Percentiles rank a stretch among this genome's conserved stretches.
These are phyloP conservation scores for Fraxinus ornus DNA, from an alignment of 305 asterid genomes.

Conservation along the genomic window DNA sequence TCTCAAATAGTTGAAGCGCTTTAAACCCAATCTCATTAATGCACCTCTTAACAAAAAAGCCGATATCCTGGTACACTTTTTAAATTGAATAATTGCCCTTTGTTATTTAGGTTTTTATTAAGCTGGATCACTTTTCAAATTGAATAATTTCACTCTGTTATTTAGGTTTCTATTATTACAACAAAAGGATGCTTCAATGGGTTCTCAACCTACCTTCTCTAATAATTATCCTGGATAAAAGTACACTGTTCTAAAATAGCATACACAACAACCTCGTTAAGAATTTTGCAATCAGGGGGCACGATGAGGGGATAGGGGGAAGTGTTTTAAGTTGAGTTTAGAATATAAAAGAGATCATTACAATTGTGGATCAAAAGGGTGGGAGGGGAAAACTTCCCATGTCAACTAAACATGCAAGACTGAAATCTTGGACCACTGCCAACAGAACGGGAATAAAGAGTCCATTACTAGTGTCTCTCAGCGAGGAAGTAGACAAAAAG, in stretches of 20 bases:
- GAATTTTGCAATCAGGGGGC: neutral
- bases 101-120: neutral
- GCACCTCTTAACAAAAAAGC: neutral
- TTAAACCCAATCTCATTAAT: neutral
- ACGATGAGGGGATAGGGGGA: neutral
- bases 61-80: neutral
- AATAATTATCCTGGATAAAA: neutral
- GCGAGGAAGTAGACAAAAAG: neutral
- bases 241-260: neutral
- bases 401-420: neutral
- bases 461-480: neutral
- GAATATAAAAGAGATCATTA: neutral
- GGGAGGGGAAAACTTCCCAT: neutral
- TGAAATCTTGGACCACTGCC: neutral
- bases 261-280: neutral
- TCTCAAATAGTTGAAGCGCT: neutral
- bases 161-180: neutral
- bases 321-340: neutral
- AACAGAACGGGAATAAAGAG: neutral
- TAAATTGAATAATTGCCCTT: neutral
- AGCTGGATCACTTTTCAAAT: neutral
- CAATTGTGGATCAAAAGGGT: neutral
- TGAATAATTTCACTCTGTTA: neutral
- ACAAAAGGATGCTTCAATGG: neutral
- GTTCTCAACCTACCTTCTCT: neutral